These are phyloP conservation scores for Populus deltoides DNA, from an alignment of 345 rosid species.

Conservation along the genomic window DNA sequence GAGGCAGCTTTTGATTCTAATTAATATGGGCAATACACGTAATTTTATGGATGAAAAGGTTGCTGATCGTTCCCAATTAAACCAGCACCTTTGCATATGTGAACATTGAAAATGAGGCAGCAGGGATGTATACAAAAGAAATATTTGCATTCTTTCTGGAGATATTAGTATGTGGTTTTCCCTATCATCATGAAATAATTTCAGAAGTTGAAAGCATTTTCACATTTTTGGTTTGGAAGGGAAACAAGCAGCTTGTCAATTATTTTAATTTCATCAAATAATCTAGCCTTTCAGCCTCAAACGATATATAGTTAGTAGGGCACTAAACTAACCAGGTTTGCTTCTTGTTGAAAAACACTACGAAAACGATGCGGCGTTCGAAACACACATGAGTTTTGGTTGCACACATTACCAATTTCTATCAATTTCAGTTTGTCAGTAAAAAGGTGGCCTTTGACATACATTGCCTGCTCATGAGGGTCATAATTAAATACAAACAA, in stretches of 20 bases:
- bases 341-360: neutral
- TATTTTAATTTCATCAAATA: neutral
- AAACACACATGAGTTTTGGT: neutral
- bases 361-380: neutral
- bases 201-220: too few species aligned
- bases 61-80: too few species aligned
- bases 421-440: neutral
- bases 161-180: too few species aligned
- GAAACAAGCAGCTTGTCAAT: neutral
- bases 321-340: neutral
- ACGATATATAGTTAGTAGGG: neutral
- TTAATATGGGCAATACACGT: too few species aligned
- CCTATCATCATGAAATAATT: too few species aligned
- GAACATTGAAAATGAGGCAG: too few species aligned
- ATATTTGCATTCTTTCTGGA: too few species aligned
- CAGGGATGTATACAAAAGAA: too few species aligned
- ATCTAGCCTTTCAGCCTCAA: neutral
- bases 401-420: neutral
- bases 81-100: too few species aligned
- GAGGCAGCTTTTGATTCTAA: too few species aligned
- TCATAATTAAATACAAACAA: neutral
- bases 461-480: neutral
- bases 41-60: too few species aligned
- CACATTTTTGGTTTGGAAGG: neutral
- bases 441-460: neutral